Percentiles rank a stretch among this genome's conserved stretches.
Conservation (phyloP, 192 early-diverging fungal genomes). For the Obelidium mucronatum region DNA sequence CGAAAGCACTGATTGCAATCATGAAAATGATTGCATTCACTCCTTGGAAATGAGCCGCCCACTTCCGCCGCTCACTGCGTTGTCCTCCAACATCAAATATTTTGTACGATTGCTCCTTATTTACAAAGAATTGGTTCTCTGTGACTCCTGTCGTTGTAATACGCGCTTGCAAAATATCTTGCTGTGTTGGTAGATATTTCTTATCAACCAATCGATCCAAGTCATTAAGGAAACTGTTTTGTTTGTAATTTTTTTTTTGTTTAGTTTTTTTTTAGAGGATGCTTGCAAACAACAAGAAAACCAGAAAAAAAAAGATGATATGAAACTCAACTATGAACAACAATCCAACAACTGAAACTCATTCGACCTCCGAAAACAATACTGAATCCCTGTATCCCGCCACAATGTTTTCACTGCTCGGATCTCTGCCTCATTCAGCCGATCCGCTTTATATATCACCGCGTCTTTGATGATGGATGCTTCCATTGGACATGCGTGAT, state of each 20-base stretch:
- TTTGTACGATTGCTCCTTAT: constrained; percentile 48
- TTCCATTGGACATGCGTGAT: not conserved
- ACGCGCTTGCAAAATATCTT: constrained; percentile 74
- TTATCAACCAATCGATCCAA: constrained; percentile 53
- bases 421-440: constrained; percentile 60
- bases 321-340: constrained; percentile 47
- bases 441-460: constrained; percentile 11
- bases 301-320: not conserved
- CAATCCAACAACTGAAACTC: constrained; percentile 55
- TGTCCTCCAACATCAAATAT: constrained; percentile 74
- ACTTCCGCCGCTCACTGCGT: constrained; percentile 62
- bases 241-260: not conserved
- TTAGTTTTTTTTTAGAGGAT: too few species aligned
- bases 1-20: constrained; percentile 64
- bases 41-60: constrained; percentile 73
- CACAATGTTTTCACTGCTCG: constrained; percentile 41
- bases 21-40: constrained; percentile 69
- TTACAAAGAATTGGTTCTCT: constrained; percentile 66
- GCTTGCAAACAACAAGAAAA: constrained; percentile 12
- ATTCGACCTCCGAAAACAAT: constrained; percentile 40
- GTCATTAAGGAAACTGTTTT: constrained; percentile 35
- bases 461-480: constrained; percentile 8
- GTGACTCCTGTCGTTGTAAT: constrained; percentile 73
- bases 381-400: constrained; percentile 45
- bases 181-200: constrained; percentile 65